phyloP scores from a whole-genome alignment of 192 early-diverging fungal genomes.

The Backusella morwellensis region DNA sequence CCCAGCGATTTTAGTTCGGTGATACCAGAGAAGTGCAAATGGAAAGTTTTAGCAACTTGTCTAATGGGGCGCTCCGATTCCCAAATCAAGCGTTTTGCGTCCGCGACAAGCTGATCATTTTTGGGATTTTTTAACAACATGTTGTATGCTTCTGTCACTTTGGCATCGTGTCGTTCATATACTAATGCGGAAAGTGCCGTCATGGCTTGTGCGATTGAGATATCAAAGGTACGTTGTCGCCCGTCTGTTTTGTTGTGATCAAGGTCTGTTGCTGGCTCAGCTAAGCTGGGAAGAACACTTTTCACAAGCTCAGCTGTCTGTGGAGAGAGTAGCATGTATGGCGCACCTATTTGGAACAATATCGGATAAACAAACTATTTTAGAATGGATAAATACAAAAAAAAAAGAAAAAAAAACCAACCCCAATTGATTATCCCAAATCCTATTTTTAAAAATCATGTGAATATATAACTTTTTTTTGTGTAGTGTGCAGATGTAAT shows the following conservation, averaged over 20 bases:
- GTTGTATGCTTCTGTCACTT: conserved; percentile 38
- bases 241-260: not conserved
- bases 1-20: conserved; percentile 49
- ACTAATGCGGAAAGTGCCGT: conserved; percentile 43
- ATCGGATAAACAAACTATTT: not conserved
- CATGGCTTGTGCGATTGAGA: conserved; percentile 40
- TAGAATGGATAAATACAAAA: not conserved
- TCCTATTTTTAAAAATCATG: conserved; percentile 11
- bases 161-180: conserved; percentile 44
- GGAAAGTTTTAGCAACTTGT: conserved; percentile 17
- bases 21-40: conserved; percentile 39
- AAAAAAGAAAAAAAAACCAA: conserved; percentile 8
- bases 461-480: not conserved
- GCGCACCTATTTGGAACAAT: conserved; percentile 18
- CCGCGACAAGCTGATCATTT: not conserved
- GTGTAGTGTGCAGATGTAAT: not conserved
- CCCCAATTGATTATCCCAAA: conserved; percentile 41
- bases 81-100: conserved; percentile 17
- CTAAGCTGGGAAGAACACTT: conserved; percentile 18
- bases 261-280: not conserved
- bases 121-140: conserved; percentile 8
- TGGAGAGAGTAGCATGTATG: conserved; percentile 15
- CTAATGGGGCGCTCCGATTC: conserved; percentile 38
- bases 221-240: conserved; percentile 28
- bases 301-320: conserved; percentile 13